These are phyloP conservation scores for Wickerhamiella spandovensis DNA, from an alignment of 805 yeast species.

Conservation along the genomic window DNA sequence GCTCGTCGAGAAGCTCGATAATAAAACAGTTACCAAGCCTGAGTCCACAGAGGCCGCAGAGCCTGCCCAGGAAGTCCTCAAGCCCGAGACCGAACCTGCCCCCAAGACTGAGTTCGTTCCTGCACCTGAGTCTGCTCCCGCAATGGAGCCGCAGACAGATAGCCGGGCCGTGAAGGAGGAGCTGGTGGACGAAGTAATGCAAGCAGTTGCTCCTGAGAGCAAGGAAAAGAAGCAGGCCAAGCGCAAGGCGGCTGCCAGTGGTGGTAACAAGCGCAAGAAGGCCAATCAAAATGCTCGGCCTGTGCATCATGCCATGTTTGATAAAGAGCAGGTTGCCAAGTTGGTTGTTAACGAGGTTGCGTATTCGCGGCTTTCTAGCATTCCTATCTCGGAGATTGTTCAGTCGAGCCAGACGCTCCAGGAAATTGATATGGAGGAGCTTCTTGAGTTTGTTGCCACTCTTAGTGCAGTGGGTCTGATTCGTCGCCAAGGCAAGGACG, in stretches of 20 bases:
- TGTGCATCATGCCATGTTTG: neutral
- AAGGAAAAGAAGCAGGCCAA: neutral
- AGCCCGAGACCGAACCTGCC: too few species aligned
- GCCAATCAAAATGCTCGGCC: neutral
- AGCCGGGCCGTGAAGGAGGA: neutral
- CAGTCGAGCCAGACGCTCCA: conserved; percentile 43
- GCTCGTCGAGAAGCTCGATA: too few species aligned
- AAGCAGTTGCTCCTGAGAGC: neutral
- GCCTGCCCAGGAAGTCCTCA: neutral
- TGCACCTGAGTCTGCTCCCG: too few species aligned
- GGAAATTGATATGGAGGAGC: conserved; percentile 28
- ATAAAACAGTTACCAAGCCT: too few species aligned
- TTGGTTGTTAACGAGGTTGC: conserved; percentile 75
- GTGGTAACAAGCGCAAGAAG: neutral
- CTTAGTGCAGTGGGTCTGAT: conserved; percentile 72
- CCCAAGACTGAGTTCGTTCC: too few species aligned
- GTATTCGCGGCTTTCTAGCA: conserved; percentile 73
- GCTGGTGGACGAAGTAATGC: neutral
- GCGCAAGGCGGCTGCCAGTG: neutral
- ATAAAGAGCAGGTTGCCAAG: conserved; percentile 32
- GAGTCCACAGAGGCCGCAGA: neutral
- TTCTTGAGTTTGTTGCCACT: conserved; percentile 27
- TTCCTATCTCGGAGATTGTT: conserved; percentile 63
- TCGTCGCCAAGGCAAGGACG: conserved; percentile 82
- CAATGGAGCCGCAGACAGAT: too few species aligned